Evolutionary conservation across 495 filamentous ascomycete species (phyloP).

Genomic region (Bryoglossum gracile): DNA sequence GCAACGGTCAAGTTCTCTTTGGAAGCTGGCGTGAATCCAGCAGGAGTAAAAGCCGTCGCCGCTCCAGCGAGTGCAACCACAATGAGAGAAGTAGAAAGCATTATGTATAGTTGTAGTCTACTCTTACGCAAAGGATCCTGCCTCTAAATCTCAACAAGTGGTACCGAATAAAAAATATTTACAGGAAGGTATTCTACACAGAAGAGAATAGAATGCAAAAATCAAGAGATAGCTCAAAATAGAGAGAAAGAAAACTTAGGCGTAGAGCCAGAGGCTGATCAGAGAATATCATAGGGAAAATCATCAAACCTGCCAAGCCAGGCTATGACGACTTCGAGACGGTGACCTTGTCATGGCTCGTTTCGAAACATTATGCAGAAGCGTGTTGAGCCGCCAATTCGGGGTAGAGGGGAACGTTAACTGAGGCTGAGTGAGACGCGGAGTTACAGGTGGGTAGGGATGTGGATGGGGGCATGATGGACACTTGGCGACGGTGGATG

Average conservation of each 20-base stretch:
- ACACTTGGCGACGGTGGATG: too few relatives aligned
- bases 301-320: constrained; percentile 7
- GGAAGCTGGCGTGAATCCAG: constrained; percentile 13
- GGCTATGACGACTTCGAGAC: constrained; percentile 11
- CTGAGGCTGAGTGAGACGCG: too few relatives aligned
- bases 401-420: too few relatives aligned
- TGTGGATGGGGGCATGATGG: too few relatives aligned
- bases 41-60: constrained; percentile 16
- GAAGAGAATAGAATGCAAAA: background rate
- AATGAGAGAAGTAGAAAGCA: constrained; percentile 9
- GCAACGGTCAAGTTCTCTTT: constrained; percentile 16
- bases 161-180: background rate
- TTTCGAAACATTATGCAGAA: constrained; percentile 19
- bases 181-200: background rate
- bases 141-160: too few relatives aligned
- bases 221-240: background rate
- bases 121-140: too few relatives aligned
- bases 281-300: too few relatives aligned
- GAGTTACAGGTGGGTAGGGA: too few relatives aligned
- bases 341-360: background rate
- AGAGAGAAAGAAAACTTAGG: too few relatives aligned
- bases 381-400: constrained; percentile 1
- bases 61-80: constrained; percentile 15
- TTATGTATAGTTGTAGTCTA: constrained; percentile 1
- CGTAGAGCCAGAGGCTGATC: too few relatives aligned